These are phyloP conservation scores for Tolypocladium inflatum DNA, from an alignment of 2,329 filamentous ascomycete species.

Conservation along the genomic window DNA sequence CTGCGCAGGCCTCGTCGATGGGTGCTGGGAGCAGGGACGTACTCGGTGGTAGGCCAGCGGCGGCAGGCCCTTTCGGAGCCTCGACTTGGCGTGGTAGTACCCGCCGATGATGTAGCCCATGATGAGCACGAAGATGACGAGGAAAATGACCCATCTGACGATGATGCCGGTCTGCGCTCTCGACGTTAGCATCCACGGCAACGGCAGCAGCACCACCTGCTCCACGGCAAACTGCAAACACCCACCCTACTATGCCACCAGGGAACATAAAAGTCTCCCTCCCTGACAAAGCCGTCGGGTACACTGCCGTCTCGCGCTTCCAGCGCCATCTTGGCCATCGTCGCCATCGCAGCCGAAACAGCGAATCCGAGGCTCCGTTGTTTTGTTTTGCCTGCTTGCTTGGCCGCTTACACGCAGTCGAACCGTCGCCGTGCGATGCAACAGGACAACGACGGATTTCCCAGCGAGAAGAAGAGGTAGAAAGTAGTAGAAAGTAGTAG, in stretches of 20 bases:
- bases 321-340: not conserved
- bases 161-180: slow-evolving; percentile 46
- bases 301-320: not conserved
- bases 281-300: slow-evolving; percentile 2
- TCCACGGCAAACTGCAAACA: not conserved
- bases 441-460: not conserved
- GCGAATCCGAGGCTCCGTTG: not conserved
- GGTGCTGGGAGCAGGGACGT: slow-evolving; percentile 14
- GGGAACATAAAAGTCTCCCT: slow-evolving; percentile 8
- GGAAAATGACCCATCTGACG: slow-evolving; percentile 64
- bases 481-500: not conserved
- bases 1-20: not conserved
- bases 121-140: slow-evolving; percentile 48
- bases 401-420: not conserved
- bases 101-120: slow-evolving; percentile 56
- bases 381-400: not conserved
- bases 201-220: not conserved
- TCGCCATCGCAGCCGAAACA: too few species aligned
- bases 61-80: slow-evolving; percentile 54
- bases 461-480: not conserved
- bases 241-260: slow-evolving; percentile 21
- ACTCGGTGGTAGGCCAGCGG: slow-evolving; percentile 64
- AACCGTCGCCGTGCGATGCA: not conserved
- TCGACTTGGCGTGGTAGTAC: slow-evolving; percentile 58
- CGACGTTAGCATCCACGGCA: not conserved